These are phyloP conservation scores for Vitrella brassicaformis DNA, from an alignment of 73 alveolate genomes.

Conservation along the genomic window DNA sequence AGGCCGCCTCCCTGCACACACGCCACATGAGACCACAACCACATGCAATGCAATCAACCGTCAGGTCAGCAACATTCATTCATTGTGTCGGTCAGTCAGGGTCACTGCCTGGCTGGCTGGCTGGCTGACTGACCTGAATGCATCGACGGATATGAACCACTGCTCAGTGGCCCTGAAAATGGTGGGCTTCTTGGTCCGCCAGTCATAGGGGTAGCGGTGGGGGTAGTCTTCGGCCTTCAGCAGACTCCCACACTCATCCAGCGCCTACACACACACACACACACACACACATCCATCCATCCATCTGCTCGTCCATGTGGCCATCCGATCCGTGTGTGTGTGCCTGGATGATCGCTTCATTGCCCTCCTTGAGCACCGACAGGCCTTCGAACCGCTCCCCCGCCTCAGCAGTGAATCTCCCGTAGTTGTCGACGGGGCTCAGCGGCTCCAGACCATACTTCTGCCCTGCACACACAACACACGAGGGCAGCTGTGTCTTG, in stretches of 20 bases:
- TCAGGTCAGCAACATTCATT: too few relatives aligned
- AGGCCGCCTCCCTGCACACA: background rate
- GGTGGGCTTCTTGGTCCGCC: constrained; percentile 35
- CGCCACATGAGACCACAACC: too few relatives aligned
- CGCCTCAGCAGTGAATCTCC: constrained; percentile 28
- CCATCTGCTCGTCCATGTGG: too few relatives aligned
- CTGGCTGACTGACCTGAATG: too few relatives aligned
- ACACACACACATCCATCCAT: too few relatives aligned
- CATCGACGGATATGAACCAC: constrained; percentile 1
- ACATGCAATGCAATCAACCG: too few relatives aligned
- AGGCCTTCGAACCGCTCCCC: constrained; percentile 29
- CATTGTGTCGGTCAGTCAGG: too few relatives aligned
- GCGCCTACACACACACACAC: too few relatives aligned
- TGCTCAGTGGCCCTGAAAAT: constrained; percentile 29
- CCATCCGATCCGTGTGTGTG: too few relatives aligned
- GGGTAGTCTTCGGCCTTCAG: background rate
- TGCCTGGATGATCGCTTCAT: background rate
- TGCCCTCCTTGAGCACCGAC: constrained; percentile 10
- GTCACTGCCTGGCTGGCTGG: too few relatives aligned
- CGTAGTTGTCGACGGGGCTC: constrained; percentile 19
- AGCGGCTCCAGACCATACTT: constrained; percentile 12
- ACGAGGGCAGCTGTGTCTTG: too few relatives aligned
- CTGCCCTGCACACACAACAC: constrained; percentile 20
- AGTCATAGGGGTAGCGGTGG: constrained; percentile 30
- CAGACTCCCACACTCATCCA: background rate